These are phyloP conservation scores for Fonsecaea monophora DNA, from an alignment of 2,329 filamentous ascomycete genomes.

Conservation along the genomic window DNA sequence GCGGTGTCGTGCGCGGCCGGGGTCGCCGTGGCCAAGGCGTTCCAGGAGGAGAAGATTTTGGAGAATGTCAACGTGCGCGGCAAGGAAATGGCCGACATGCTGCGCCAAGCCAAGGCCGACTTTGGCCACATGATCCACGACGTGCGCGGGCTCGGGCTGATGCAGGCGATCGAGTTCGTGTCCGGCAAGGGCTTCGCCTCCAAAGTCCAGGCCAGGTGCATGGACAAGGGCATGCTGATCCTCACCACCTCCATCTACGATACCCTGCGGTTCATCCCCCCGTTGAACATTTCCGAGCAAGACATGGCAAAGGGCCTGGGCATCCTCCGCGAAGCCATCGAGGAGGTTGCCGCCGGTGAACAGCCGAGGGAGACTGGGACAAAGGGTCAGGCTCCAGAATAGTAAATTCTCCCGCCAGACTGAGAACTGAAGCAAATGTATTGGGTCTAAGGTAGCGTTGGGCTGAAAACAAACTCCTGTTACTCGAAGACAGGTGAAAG, in stretches of 20 bases:
- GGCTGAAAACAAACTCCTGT: not conserved
- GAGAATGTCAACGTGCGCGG: constrained; percentile 47
- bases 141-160: constrained; percentile 49
- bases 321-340: constrained; percentile 47
- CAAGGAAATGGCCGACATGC: constrained; percentile 41
- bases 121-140: constrained; percentile 47
- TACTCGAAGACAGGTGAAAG: not conserved
- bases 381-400: constrained; percentile 35
- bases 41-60: constrained; percentile 47
- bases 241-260: constrained; percentile 52
- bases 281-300: constrained; percentile 49
- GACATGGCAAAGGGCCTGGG: constrained; percentile 48
- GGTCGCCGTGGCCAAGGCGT: constrained; percentile 46
- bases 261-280: constrained; percentile 50
- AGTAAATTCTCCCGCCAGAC: not conserved
- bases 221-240: constrained; percentile 49
- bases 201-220: constrained; percentile 50
- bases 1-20: constrained; percentile 49
- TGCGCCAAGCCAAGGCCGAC: constrained; percentile 40
- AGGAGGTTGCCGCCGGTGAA: constrained; percentile 45
- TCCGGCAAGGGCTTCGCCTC: constrained; percentile 46
- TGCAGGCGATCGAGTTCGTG: constrained; percentile 49
- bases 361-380: constrained; percentile 33
- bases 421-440: not conserved
- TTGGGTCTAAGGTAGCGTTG: not conserved